Conservation (phyloP, 2,329 filamentous ascomycete genomes). For the Venturia carpophila region DNA sequence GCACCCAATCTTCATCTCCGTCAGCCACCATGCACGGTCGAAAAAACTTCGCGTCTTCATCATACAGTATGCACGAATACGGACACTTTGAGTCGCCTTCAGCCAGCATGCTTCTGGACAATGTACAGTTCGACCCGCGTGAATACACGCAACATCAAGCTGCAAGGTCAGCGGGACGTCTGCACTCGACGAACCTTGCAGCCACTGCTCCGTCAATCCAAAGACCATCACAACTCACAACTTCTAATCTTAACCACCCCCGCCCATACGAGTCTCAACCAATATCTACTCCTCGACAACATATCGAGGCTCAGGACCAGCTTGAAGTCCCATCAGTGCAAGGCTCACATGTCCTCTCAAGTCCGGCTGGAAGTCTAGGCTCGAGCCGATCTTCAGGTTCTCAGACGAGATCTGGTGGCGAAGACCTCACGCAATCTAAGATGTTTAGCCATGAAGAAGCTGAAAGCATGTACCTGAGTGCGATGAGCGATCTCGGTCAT, state of each 20-base stretch:
- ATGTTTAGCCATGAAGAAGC: slow-evolving; percentile 73
- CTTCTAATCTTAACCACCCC: background rate
- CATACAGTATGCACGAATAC: background rate
- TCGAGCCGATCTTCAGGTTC: slow-evolving; percentile 9
- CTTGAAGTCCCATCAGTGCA: background rate
- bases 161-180: background rate
- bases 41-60: background rate
- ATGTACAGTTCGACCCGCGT: slow-evolving; percentile 5
- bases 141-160: background rate
- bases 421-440: slow-evolving; percentile 49
- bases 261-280: slow-evolving; percentile 4
- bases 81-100: background rate
- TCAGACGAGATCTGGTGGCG: slow-evolving; percentile 22
- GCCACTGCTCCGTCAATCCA: background rate
- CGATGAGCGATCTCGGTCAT: slow-evolving; percentile 39
- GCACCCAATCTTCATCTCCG: background rate
- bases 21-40: background rate
- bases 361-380: slow-evolving; percentile 1
- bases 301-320: background rate
- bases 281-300: background rate
- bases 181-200: background rate
- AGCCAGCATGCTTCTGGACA: slow-evolving; percentile 12
- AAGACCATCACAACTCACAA: slow-evolving; percentile 1
- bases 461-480: slow-evolving; percentile 81
- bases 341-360: background rate